These are phyloP conservation scores for Rhododendron kiyosumense DNA, from an alignment of 148 eudicot genomes.

Conservation along the genomic window DNA sequence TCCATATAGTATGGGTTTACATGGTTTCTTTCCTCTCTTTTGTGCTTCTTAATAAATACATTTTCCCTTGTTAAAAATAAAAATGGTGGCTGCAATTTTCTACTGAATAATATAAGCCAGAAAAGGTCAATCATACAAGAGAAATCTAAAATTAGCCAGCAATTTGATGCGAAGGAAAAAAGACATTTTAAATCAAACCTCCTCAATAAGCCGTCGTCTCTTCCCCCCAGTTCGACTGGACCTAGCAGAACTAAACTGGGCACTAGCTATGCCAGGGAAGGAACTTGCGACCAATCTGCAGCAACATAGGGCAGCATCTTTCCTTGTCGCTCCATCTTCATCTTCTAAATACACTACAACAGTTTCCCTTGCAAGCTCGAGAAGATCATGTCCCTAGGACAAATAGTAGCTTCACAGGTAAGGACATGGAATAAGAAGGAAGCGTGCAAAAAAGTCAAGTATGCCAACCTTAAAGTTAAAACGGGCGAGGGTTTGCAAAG, in stretches of 20 bases:
- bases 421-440: slow-evolving; percentile 3
- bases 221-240: slow-evolving; percentile 77
- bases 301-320: slow-evolving; percentile 96
- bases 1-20: background rate
- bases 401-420: slow-evolving; percentile 11
- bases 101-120: background rate
- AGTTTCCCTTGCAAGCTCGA: slow-evolving; percentile 78
- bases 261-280: slow-evolving; percentile 42
- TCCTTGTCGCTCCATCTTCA: slow-evolving; percentile 77
- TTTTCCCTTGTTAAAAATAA: background rate
- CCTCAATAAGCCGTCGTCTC: slow-evolving; percentile 76
- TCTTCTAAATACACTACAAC: slow-evolving; percentile 81
- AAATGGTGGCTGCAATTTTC: background rate
- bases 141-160: background rate
- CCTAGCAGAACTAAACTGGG: slow-evolving; percentile 62
- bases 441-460: background rate
- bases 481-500: slow-evolving; percentile 84
- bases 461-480: slow-evolving; percentile 82
- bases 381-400: slow-evolving; percentile 87
- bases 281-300: slow-evolving; percentile 79
- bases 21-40: background rate
- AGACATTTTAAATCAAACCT: slow-evolving; percentile 45
- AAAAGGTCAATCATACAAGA: background rate
- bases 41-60: background rate
- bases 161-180: background rate